Percentiles rank a stretch among this genome's conserved stretches.
phyloP scores from a whole-genome alignment of 2,329 filamentous ascomycete genomes.

The Penicillium sp. region DNA sequence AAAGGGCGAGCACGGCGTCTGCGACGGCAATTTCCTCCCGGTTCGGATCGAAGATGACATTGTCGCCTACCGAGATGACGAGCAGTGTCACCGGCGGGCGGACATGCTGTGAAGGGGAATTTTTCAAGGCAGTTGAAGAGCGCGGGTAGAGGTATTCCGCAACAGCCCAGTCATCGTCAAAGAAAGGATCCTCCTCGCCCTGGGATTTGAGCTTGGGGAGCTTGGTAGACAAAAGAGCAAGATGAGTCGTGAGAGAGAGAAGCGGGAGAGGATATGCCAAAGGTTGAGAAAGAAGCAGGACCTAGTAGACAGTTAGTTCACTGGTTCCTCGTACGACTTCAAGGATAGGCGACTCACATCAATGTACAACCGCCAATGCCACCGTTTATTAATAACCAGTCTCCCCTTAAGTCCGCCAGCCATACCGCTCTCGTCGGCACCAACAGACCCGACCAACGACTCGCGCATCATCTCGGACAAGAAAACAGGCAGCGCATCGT shows the following conservation, averaged over 20 bases:
- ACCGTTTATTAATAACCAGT: constrained; percentile 81
- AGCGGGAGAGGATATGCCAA: constrained; percentile 90
- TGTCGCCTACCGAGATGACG: constrained; percentile 78
- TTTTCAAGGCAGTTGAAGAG: constrained; percentile 18
- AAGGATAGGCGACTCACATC: constrained; percentile 58
- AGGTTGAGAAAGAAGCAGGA: constrained; percentile 86
- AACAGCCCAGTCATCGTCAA: constrained; percentile 95
- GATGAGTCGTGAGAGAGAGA: constrained; percentile 85
- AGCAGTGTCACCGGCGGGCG: constrained; percentile 85
- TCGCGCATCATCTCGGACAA: constrained; percentile 83
- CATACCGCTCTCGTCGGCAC: constrained; percentile 61
- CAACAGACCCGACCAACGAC: constrained; percentile 66
- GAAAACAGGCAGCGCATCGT: constrained; percentile 84
- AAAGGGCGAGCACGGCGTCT: constrained; percentile 81
- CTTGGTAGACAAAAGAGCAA: constrained; percentile 82
- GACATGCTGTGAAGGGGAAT: constrained; percentile 30
- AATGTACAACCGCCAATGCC: constrained; percentile 94
- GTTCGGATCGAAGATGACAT: constrained; percentile 89
- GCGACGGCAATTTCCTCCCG: constrained; percentile 91
- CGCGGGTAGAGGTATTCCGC: constrained; percentile 71
- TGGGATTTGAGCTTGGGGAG: constrained; percentile 82
- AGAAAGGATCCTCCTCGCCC: constrained; percentile 90
- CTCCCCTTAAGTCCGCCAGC: constrained; percentile 62
- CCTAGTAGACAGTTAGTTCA: constrained; percentile 49
- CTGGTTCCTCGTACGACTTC: constrained; percentile 29